A percentile compares a stretch with the other conserved stretches of the same genome.
Conservation (phyloP, 345 rosid species). For the Melastoma malabathricum region DNA sequence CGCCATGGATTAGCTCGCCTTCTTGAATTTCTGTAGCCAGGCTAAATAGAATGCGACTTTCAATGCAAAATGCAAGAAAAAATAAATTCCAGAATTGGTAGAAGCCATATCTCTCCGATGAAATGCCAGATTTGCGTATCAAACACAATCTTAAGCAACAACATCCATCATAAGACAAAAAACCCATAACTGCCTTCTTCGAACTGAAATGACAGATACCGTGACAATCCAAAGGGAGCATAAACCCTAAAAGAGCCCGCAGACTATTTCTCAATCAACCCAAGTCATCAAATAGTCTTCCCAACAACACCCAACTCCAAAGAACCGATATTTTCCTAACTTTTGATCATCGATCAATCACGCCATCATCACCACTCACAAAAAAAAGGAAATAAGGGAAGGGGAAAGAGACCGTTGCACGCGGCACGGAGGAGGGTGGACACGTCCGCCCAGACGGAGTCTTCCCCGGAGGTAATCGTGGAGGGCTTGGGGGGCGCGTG, state of each 20-base stretch:
- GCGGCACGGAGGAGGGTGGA: constrained; percentile 60
- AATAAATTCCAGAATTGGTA: background rate
- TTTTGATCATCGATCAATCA: background rate
- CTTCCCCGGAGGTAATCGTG: constrained; percentile 47
- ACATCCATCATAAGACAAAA: too few relatives aligned
- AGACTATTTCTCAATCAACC: constrained; percentile 1
- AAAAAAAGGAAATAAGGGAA: background rate
- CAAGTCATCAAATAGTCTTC: background rate
- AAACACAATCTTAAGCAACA: too few relatives aligned
- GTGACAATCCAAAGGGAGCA: background rate
- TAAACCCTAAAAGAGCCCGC: constrained; percentile 1
- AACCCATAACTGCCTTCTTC: background rate
- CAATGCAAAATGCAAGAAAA: background rate
- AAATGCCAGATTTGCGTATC: background rate
- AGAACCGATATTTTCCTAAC: background rate
- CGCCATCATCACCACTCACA: background rate
- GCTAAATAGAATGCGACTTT: constrained; percentile 2
- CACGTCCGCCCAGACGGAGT: constrained; percentile 68
- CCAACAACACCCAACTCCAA: background rate
- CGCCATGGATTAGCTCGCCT: constrained; percentile 80
- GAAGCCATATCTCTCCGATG: background rate
- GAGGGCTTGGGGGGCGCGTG: constrained; percentile 14
- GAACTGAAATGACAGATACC: background rate
- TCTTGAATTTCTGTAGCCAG: constrained; percentile 44
- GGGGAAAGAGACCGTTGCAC: constrained; percentile 31